phyloP scores from a whole-genome alignment of 768 basidiomycete genomes.

The Tylopilus plumbeoviolaceoides region DNA sequence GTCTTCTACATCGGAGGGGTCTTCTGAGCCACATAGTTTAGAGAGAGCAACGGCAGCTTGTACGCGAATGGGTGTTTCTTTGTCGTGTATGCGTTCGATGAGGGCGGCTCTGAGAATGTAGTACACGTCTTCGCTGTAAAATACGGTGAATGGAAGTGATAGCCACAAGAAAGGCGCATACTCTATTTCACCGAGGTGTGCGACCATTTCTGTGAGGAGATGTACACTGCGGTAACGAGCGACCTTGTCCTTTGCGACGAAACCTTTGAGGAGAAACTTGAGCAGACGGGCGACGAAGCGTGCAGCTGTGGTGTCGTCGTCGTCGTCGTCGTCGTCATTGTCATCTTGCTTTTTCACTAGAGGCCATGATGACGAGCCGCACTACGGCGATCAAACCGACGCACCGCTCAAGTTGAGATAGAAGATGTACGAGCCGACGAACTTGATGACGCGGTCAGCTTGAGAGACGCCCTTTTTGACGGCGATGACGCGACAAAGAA shows the following conservation, averaged over 20 bases:
- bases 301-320: slow-evolving; percentile 65
- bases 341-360: slow-evolving; percentile 28
- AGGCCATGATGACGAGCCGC: neutral
- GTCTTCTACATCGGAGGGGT: slow-evolving; percentile 49
- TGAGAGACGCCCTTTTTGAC: slow-evolving; percentile 77
- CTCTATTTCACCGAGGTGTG: slow-evolving; percentile 83
- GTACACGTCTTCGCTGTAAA: slow-evolving; percentile 72
- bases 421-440: slow-evolving; percentile 70
- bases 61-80: slow-evolving; percentile 69
- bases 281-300: slow-evolving; percentile 67
- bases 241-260: slow-evolving; percentile 81
- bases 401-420: slow-evolving; percentile 68
- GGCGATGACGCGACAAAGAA: slow-evolving; percentile 57
- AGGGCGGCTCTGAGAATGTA: slow-evolving; percentile 54
- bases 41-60: slow-evolving; percentile 80
- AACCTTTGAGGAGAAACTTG: slow-evolving; percentile 72
- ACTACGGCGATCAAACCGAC: slow-evolving; percentile 4
- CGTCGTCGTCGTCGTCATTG: slow-evolving; percentile 49
- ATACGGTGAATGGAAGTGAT: neutral
- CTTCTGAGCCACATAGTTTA: slow-evolving; percentile 71
- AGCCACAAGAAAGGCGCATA: slow-evolving; percentile 34
- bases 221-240: slow-evolving; percentile 79
- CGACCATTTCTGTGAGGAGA: slow-evolving; percentile 74
- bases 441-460: slow-evolving; percentile 79
- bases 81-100: slow-evolving; percentile 73